A percentile compares a stretch with the other conserved stretches of the same genome.
phyloP scores from a whole-genome alignment of 139 green algal species.

The Spirogloea muscicola region DNA sequence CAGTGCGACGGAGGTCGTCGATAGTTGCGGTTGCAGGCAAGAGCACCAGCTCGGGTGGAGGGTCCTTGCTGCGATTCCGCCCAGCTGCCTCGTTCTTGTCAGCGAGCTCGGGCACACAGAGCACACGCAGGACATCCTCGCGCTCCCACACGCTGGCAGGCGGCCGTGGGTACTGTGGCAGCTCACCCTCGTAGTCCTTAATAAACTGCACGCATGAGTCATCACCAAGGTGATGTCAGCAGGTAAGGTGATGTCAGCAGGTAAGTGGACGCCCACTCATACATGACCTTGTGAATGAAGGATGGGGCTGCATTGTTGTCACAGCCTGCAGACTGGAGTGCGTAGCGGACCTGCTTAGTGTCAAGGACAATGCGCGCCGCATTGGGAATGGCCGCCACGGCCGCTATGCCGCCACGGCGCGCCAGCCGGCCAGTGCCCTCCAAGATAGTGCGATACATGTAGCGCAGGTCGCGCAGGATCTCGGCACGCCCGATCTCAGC shows the following conservation, averaged over 20 bases:
- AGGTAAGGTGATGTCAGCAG: too few species aligned
- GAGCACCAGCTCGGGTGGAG: conserved; percentile 40
- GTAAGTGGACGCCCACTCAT: neutral
- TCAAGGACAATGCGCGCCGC: conserved; percentile 34
- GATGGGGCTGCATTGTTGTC: neutral
- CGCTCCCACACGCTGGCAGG: conserved; percentile 4
- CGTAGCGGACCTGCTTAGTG: conserved; percentile 32
- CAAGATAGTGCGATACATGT: conserved; percentile 55
- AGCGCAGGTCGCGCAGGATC: conserved; percentile 27
- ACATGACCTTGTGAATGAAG: neutral
- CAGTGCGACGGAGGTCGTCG: conserved; percentile 14
- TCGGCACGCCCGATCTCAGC: conserved; percentile 6
- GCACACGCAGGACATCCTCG: conserved; percentile 18
- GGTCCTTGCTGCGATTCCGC: conserved; percentile 10
- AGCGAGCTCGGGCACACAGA: neutral
- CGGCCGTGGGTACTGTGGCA: neutral
- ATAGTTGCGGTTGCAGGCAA: conserved; percentile 33
- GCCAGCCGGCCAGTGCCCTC: conserved; percentile 23
- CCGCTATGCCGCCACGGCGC: too few species aligned
- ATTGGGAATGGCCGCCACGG: too few species aligned
- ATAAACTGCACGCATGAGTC: conserved; percentile 23
- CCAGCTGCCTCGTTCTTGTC: neutral
- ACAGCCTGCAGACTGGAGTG: neutral
- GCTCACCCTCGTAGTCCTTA: conserved; percentile 68
- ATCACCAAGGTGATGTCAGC: neutral